Evolutionary conservation across 1,284 basidiomycete genomes (phyloP).

Genomic region (Moniliella sp.): DNA sequence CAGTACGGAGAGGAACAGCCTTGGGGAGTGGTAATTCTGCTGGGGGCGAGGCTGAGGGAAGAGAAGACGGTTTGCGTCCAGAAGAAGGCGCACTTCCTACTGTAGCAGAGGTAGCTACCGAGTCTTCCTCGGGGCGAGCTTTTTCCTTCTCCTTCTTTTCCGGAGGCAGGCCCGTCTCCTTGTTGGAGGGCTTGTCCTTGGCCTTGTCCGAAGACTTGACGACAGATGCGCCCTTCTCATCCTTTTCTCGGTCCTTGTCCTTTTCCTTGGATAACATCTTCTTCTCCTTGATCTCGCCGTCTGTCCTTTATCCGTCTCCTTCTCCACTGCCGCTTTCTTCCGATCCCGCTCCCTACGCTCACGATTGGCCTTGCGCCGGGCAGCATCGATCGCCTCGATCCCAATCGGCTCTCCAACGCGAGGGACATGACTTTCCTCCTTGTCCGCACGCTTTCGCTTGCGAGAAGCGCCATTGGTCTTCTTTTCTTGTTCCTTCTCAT

Average conservation of each 20-base stretch:
- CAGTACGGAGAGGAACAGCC: too few relatives aligned
- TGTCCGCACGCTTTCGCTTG: slow-evolving; percentile 22
- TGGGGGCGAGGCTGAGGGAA: too few relatives aligned
- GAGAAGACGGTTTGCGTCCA: too few relatives aligned
- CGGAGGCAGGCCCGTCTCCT: too few relatives aligned
- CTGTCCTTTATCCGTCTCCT: not conserved
- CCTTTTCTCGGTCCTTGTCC: slow-evolving; percentile 2
- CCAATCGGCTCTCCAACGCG: slow-evolving; percentile 26
- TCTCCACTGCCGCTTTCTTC: not conserved
- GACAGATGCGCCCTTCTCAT: not conserved
- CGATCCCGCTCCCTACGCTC: not conserved
- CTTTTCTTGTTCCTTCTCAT: slow-evolving; percentile 6
- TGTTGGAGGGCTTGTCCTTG: too few relatives aligned
- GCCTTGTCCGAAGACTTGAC: slow-evolving; percentile 8
- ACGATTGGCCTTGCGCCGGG: slow-evolving; percentile 3
- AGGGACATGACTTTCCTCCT: slow-evolving; percentile 12
- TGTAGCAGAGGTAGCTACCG: too few relatives aligned
- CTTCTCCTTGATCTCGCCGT: not conserved
- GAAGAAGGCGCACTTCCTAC: too few relatives aligned
- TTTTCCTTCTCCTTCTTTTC: too few relatives aligned
- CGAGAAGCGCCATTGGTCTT: slow-evolving; percentile 10
- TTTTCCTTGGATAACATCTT: slow-evolving; percentile 2
- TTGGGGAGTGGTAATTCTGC: too few relatives aligned
- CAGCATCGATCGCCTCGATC: slow-evolving; percentile 22
- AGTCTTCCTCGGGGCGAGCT: too few relatives aligned